Conservation (phyloP, 163 green algal genomes). For the Chlorella variabilis region DNA sequence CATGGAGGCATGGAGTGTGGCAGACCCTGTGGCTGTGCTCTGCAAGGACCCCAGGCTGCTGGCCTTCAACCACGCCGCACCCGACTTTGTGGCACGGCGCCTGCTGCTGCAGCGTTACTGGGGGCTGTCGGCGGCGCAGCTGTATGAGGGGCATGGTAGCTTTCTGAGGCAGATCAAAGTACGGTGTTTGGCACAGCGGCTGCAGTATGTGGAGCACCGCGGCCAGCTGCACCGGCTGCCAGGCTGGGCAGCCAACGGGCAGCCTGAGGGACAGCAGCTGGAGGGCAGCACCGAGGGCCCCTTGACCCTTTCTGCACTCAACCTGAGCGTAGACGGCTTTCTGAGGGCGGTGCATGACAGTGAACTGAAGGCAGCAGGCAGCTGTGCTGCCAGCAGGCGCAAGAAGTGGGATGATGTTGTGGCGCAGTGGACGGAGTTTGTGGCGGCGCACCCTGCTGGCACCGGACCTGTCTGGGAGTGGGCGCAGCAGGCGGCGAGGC, state of each 20-base stretch:
- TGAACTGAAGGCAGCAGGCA: neutral
- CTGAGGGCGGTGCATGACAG: neutral
- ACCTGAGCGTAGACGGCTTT: too few species aligned
- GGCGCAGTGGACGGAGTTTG: neutral
- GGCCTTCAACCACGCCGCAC: neutral
- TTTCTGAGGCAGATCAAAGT: neutral
- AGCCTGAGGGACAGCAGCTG: neutral
- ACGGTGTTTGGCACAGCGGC: neutral
- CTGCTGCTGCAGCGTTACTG: conserved; percentile 8
- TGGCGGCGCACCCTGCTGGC: neutral
- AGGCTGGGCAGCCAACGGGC: neutral
- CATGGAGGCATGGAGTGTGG: neutral
- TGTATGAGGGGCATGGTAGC: neutral
- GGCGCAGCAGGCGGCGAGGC: neutral
- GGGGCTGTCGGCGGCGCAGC: neutral
- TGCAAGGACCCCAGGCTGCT: neutral
- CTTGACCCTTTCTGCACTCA: neutral
- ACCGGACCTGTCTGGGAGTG: neutral
- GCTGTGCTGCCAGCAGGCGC: too few species aligned
- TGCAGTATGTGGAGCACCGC: conserved; percentile 7
- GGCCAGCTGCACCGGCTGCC: neutral
- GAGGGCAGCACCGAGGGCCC: neutral
- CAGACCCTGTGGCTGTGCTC: neutral
- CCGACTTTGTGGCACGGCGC: neutral
- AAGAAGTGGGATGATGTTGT: neutral